Evolutionary conservation across 805 yeast genomes (phyloP).

Genomic region (Babjeviella inositovora): DNA sequence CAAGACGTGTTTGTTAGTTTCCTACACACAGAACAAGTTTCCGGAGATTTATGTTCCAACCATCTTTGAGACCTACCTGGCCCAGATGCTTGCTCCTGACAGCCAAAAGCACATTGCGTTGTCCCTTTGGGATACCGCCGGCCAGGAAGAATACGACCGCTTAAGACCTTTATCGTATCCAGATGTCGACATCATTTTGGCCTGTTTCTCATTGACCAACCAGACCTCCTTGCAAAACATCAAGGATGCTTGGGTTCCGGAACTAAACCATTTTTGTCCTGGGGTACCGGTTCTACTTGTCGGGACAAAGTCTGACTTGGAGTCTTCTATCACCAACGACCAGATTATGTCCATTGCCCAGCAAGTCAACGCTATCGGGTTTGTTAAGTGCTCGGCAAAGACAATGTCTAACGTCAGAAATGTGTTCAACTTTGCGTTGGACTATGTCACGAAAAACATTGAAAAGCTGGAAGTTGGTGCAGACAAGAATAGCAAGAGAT

Average conservation of each 20-base stretch:
- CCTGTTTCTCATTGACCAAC: constrained; percentile 62
- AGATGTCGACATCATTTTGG: constrained; percentile 57
- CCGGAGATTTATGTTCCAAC: constrained; percentile 71
- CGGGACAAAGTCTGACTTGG: constrained; percentile 69
- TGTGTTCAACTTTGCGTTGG: constrained; percentile 54
- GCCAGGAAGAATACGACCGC: constrained; percentile 77
- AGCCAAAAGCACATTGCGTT: constrained; percentile 41
- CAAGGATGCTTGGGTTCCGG: constrained; percentile 78
- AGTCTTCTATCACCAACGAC: constrained; percentile 6
- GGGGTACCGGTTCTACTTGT: constrained; percentile 62
- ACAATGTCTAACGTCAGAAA: constrained; percentile 46
- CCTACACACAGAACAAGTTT: constrained; percentile 55
- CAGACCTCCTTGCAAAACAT: constrained; percentile 54
- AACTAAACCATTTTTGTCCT: constrained; percentile 70
- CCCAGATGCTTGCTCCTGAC: constrained; percentile 31
- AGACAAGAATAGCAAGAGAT: too few species aligned
- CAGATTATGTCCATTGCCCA: constrained; percentile 9
- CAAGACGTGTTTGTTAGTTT: constrained; percentile 57
- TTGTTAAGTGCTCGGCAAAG: constrained; percentile 70
- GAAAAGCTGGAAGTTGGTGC: too few species aligned
- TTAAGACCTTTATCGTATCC: constrained; percentile 68
- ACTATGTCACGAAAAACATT: too few species aligned
- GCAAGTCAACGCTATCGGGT: constrained; percentile 51
- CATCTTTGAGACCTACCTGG: constrained; percentile 64
- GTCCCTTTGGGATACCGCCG: constrained; percentile 83